A percentile compares a stretch with the other conserved stretches of the same genome.
Conservation (phyloP, 2,329 filamentous ascomycete species). For the Metarhizium anisopliae region DNA sequence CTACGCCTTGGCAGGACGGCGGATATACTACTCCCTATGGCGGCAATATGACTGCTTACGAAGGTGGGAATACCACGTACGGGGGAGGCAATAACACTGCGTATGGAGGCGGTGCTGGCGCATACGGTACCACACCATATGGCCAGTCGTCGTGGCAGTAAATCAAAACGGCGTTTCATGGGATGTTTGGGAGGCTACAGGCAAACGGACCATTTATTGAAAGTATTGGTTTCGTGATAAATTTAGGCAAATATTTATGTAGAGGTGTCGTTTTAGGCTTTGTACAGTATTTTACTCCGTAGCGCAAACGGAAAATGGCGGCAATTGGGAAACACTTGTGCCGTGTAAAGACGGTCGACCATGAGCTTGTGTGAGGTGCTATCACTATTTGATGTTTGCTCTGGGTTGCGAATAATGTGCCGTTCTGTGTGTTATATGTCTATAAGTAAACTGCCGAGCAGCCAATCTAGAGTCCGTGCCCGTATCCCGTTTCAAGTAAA, state of each 20-base stretch:
- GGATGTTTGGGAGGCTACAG: not conserved
- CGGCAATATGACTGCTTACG: slow-evolving; percentile 49
- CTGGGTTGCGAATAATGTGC: too few species aligned
- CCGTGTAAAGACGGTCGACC: not conserved
- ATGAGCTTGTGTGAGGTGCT: not conserved
- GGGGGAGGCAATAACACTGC: slow-evolving; percentile 55
- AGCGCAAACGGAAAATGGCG: not conserved
- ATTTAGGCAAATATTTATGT: slow-evolving; percentile 1
- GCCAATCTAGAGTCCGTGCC: not conserved
- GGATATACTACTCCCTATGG: slow-evolving; percentile 64
- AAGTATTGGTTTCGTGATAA: not conserved
- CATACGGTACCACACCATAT: slow-evolving; percentile 37
- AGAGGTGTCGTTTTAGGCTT: slow-evolving; percentile 1
- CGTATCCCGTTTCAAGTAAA: not conserved
- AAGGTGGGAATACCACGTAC: slow-evolving; percentile 58
- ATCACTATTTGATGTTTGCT: too few species aligned
- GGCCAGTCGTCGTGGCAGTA: slow-evolving; percentile 43
- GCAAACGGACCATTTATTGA: not conserved
- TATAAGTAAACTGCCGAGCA: not conserved
- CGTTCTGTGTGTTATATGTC: not conserved
- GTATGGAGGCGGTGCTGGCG: slow-evolving; percentile 50
- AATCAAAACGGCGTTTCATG: slow-evolving; percentile 6
- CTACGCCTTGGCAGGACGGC: slow-evolving; percentile 49
- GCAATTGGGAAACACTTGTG: not conserved
- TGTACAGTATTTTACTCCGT: slow-evolving; percentile 2